Conservation (phyloP, 192 early-diverging fungal genomes). For the Podila minutissima region DNA sequence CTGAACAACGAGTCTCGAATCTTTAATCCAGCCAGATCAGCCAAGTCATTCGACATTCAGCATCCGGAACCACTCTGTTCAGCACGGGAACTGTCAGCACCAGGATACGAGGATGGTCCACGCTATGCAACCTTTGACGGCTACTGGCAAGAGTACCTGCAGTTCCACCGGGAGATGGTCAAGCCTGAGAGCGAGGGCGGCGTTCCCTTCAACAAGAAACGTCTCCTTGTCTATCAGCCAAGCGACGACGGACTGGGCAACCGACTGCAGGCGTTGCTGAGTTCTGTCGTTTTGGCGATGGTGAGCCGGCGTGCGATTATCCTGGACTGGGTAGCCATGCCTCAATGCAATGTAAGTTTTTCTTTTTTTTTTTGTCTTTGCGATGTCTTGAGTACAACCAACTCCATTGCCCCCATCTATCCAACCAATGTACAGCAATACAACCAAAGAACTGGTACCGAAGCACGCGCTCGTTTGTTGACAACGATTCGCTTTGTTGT, state of each 20-base stretch:
- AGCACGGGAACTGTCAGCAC: constrained; percentile 9
- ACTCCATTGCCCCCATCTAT: not conserved
- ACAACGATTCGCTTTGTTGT: not conserved
- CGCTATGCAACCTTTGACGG: constrained; percentile 29
- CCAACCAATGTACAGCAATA: not conserved
- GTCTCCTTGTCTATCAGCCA: constrained; percentile 39
- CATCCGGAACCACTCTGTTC: constrained; percentile 39
- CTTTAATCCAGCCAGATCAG: constrained; percentile 23
- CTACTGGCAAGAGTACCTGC: constrained; percentile 44
- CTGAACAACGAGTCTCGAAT: constrained; percentile 25
- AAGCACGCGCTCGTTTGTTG: no score
- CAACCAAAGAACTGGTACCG: no score
- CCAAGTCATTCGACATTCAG: constrained; percentile 27
- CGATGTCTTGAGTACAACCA: not conserved
- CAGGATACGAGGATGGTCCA: not conserved
- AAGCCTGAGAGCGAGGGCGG: constrained; percentile 25
- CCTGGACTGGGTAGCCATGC: constrained; percentile 41
- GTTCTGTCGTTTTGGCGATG: constrained; percentile 42
- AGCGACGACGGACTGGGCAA: constrained; percentile 48
- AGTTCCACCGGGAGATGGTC: constrained; percentile 38
- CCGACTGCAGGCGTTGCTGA: constrained; percentile 37
- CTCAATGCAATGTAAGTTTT: constrained; percentile 49
- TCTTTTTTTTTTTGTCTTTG: not conserved
- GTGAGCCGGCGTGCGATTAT: constrained; percentile 36
- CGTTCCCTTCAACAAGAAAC: constrained; percentile 18